Base-by-base conservation (phyloP, 1,284 basidiomycete species). In the Fomitopsis betulina region DNA sequence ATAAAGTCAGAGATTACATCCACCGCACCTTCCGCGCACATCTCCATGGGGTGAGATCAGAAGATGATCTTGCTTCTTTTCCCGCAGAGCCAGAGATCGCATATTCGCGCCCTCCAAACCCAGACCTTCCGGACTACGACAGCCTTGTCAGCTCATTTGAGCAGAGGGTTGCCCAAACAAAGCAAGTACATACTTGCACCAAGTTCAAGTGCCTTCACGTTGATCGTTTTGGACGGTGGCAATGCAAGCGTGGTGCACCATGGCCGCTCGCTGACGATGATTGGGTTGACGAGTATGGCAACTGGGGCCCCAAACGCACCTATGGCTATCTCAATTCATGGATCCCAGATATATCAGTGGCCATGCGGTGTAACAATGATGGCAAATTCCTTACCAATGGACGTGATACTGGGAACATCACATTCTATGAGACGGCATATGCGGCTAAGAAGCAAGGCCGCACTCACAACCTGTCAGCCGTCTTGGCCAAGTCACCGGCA, bases 301-400 rank as follows among this genome's bases (percentile, higher is more conserved):
- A 54, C 13, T 67, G 66, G 61, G 52, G 33, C 0, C 66, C 63
- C 3, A 65, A 65, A 45, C 59, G 70, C 6, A 3, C 56, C 1
- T 65, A 62, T 55, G 61, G 35, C 1, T 70, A 58, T 37, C 25
- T 76, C 17, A 76, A 68, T 42, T 42, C 35, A 7, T 76, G 67
- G 65, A 61, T 56, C 45, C 73, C 71, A 1, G 17, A 58, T 0
- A 50, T 76, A 0, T 27, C 67, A 0, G 23, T 65, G 8, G 57
- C 49, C 27, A 21, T 64, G 2, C 60, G 64, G 0, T 68, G 68
- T 45, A 77, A 76, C 57, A 64, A 74, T 55, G 69, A 76, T 59
- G 54, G 62, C 3, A 75, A 76, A 58, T 52, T 74, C 0, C 53
- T 75, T 0, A 72, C 67, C 2, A 71, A 71, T 59, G 68, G 70